Evolutionary conservation across 306 rosid species (phyloP).

Genomic region (Sphenostylis stenocarpa): DNA sequence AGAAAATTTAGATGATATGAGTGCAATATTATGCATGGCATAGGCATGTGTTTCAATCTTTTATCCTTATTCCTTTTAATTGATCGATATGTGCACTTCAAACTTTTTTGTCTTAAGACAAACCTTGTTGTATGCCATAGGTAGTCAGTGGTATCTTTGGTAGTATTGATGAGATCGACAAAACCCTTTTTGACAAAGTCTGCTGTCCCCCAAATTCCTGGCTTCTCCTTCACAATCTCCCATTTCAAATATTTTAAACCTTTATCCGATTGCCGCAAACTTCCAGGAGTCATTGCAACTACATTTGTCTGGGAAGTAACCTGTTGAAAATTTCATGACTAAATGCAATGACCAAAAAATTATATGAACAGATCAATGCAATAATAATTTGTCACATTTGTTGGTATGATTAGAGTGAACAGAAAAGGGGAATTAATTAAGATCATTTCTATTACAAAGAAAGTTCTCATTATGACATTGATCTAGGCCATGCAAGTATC

Average conservation of each 20-base stretch:
- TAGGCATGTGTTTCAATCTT: neutral
- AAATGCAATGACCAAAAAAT: slow-evolving; percentile 26
- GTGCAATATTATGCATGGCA: slow-evolving; percentile 5
- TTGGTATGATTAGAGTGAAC: neutral
- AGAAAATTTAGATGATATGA: neutral
- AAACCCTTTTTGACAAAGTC: slow-evolving; percentile 71
- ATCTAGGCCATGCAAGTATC: neutral
- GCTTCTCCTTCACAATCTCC: slow-evolving; percentile 72
- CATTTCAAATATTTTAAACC: slow-evolving; percentile 54
- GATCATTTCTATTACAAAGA: neutral
- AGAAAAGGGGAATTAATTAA: neutral
- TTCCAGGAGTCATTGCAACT: slow-evolving; percentile 74
- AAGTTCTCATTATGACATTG: neutral
- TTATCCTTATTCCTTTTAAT: neutral
- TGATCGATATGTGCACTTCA: neutral
- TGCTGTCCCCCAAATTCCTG: slow-evolving; percentile 82
- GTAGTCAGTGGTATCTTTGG: slow-evolving; percentile 91
- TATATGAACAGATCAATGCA: slow-evolving; percentile 4
- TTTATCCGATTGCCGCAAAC: slow-evolving; percentile 54
- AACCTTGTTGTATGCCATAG: slow-evolving; percentile 95
- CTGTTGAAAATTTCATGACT: slow-evolving; percentile 51
- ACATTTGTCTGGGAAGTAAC: slow-evolving; percentile 59
- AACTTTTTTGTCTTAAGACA: slow-evolving; percentile 26
- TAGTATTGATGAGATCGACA: slow-evolving; percentile 90
- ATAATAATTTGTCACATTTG: neutral